phyloP scores from a whole-genome alignment of 768 basidiomycete species.

The Chalciporus chontae region DNA sequence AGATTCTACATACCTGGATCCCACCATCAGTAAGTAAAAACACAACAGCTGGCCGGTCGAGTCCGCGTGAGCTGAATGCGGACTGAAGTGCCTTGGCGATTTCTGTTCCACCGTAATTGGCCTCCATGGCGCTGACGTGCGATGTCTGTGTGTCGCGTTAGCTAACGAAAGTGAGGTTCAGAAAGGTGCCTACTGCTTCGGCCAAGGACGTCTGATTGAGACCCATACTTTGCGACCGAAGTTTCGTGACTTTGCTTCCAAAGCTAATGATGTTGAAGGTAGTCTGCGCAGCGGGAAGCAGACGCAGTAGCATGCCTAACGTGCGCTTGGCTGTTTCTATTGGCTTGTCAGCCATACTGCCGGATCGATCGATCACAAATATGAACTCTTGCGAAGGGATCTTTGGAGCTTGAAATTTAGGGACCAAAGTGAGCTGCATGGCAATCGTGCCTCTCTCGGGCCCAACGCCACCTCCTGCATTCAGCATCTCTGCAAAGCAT shows the following conservation, averaged over 20 bases:
- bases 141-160: slow-evolving; percentile 30
- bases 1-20: slow-evolving; percentile 25
- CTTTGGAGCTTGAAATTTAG: slow-evolving; percentile 43
- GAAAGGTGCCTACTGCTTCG: slow-evolving; percentile 32
- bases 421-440: slow-evolving; percentile 53
- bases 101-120: slow-evolving; percentile 51
- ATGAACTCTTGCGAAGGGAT: slow-evolving; percentile 51
- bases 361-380: slow-evolving; percentile 58
- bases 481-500: slow-evolving; percentile 49
- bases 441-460: slow-evolving; percentile 35
- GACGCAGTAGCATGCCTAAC: slow-evolving; percentile 43
- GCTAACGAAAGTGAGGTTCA: background rate
- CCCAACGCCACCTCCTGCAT: slow-evolving; percentile 3
- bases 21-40: slow-evolving; percentile 62
- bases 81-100: slow-evolving; percentile 38
- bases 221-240: slow-evolving; percentile 36
- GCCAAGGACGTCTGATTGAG: slow-evolving; percentile 32
- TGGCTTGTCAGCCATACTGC: slow-evolving; percentile 44
- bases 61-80: slow-evolving; percentile 35
- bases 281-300: slow-evolving; percentile 42
- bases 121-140: slow-evolving; percentile 39
- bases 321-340: slow-evolving; percentile 49
- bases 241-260: slow-evolving; percentile 24
- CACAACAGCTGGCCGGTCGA: slow-evolving; percentile 40
- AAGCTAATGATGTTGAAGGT: slow-evolving; percentile 61